Conservation (phyloP, 306 rosid species). For the Corylus heterophylla region DNA sequence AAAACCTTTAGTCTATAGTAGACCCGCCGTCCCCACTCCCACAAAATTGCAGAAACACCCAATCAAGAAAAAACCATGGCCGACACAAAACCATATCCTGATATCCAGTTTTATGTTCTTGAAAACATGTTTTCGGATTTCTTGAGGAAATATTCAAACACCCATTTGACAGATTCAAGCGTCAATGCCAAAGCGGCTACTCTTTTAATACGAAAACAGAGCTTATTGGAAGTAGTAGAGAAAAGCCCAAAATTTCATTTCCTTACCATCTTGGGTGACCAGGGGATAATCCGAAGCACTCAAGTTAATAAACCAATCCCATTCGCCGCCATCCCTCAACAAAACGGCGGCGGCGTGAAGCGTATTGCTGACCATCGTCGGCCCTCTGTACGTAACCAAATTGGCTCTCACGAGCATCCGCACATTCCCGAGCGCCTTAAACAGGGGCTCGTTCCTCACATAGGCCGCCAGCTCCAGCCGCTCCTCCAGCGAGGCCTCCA, state of each 20-base stretch:
- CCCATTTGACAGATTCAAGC: not conserved
- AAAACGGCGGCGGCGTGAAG: conserved; percentile 76
- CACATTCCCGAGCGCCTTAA: conserved; percentile 53
- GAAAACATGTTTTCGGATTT: too few species aligned
- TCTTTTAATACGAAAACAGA: not conserved
- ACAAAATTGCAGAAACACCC: not conserved
- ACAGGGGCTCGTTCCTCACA: conserved; percentile 52
- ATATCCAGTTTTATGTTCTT: not conserved
- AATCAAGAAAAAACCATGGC: not conserved
- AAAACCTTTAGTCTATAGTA: not conserved
- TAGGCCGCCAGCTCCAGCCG: conserved; percentile 55
- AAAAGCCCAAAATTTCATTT: not conserved
- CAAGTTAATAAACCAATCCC: conserved; percentile 84
- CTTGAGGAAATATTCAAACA: not conserved
- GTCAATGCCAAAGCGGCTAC: not conserved
- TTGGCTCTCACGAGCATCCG: conserved; percentile 59
- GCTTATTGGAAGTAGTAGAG: not conserved
- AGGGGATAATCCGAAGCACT: conserved; percentile 80
- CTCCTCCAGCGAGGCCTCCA: conserved; percentile 63
- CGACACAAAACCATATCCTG: not conserved
- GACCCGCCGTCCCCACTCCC: not conserved
- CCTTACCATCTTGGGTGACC: conserved; percentile 75
- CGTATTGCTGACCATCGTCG: conserved; percentile 73
- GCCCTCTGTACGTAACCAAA: conserved; percentile 73
- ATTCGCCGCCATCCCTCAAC: conserved; percentile 61